These are phyloP conservation scores for Termitomyces sp. DNA, from an alignment of 768 basidiomycete genomes.

Conservation along the genomic window DNA sequence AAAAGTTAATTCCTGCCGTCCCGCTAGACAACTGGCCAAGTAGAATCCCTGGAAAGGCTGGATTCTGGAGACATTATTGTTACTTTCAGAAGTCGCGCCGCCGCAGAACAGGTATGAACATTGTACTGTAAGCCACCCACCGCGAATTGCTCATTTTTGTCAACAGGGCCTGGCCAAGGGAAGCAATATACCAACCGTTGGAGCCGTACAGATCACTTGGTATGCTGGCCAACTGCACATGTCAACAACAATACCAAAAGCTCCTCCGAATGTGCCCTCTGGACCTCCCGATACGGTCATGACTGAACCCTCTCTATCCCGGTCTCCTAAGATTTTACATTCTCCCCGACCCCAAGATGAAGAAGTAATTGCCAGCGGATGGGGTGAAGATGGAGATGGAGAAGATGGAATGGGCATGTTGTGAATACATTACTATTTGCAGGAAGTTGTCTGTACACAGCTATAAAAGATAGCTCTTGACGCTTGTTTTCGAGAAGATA, in stretches of 20 bases:
- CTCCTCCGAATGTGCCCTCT: slow-evolving; percentile 13
- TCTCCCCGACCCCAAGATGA: slow-evolving; percentile 48
- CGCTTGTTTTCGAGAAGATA: no score
- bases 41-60: slow-evolving; percentile 57
- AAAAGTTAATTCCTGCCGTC: slow-evolving; percentile 2
- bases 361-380: slow-evolving; percentile 61
- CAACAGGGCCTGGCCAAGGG: slow-evolving; percentile 72
- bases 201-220: slow-evolving; percentile 68
- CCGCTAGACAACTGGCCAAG: slow-evolving; percentile 60
- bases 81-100: slow-evolving; percentile 64
- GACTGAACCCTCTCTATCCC: slow-evolving; percentile 14
- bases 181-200: slow-evolving; percentile 58
- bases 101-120: slow-evolving; percentile 66
- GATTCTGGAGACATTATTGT: slow-evolving; percentile 63
- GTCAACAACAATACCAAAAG: slow-evolving; percentile 15
- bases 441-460: neutral
- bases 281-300: slow-evolving; percentile 9
- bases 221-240: slow-evolving; percentile 34
- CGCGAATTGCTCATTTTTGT: slow-evolving; percentile 9
- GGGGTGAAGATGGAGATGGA: slow-evolving; percentile 68
- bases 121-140: neutral
- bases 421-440: slow-evolving; percentile 15
- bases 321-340: slow-evolving; percentile 21
- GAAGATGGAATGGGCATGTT: slow-evolving; percentile 77
- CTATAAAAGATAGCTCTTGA: neutral